A percentile compares a stretch with the other conserved stretches of the same genome.
phyloP scores from a whole-genome alignment of 1,139 yeast species.

The Pichia kudriavzevii region DNA sequence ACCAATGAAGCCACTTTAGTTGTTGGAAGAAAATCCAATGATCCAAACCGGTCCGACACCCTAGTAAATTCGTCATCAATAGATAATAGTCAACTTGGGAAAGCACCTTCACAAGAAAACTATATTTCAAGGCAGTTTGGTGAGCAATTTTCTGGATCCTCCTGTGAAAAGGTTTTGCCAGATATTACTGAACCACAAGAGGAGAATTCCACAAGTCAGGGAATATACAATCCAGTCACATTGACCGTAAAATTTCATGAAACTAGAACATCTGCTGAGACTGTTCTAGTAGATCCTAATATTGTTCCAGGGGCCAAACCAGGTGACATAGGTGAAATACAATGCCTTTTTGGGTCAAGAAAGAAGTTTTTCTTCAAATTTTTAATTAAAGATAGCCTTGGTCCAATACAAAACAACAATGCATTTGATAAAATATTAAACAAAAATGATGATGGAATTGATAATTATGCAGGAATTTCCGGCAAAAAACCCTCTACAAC shows the following conservation, averaged over 20 bases:
- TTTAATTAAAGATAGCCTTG: too few relatives aligned
- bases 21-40: constrained; percentile 21
- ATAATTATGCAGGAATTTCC: neutral
- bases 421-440: constrained; percentile 10
- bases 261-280: constrained; percentile 46
- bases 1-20: constrained; percentile 27
- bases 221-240: constrained; percentile 30
- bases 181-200: neutral
- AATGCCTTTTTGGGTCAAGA: constrained; percentile 31
- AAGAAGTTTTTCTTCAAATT: constrained; percentile 40
- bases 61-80: neutral
- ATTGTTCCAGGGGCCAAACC: constrained; percentile 51
- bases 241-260: constrained; percentile 75
- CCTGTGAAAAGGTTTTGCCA: too few relatives aligned
- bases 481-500: neutral
- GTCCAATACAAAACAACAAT: constrained; percentile 8
- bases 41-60: too few relatives aligned
- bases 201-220: neutral
- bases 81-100: neutral
- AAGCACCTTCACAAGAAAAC: neutral
- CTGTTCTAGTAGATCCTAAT: constrained; percentile 54
- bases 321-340: constrained; percentile 73
- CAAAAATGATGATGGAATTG: neutral
- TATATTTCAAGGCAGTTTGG: too few relatives aligned
- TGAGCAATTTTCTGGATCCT: too few relatives aligned